Evolutionary conservation across 768 basidiomycete genomes (phyloP), one percentile per base, ranked within the genome.

Genomic region (Pluteus cervinus): DNA sequence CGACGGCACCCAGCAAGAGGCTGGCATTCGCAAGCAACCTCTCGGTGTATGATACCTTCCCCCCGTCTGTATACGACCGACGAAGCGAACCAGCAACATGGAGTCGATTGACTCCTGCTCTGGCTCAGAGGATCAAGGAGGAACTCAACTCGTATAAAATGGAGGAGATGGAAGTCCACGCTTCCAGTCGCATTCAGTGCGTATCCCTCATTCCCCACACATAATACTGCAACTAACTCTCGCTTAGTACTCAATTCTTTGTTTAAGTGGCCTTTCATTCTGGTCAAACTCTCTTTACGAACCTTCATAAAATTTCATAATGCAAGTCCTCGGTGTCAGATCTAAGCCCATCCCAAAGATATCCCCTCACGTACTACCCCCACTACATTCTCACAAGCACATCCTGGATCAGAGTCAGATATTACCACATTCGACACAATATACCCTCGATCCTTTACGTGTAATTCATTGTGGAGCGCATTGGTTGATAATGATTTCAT

Each of bases 91-190:
- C 90, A 15, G 93, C 92, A 32, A 98, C 94, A 18, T 97, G 92
- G 81, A 97, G 93, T 63, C 76, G 88, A 26, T 64, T 99, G 52
- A 99, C 96, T 36, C 96, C 94, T 29, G 81, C 85, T 41, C 68
- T 98, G 52, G 94, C 94, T 26, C 90, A 97, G 69, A 75, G 84
- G 51, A 98, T 99, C 61, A 99, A 99, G 73, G 91, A 94, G 65
- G 90, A 94, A 64, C 69, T 99, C 36, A 99, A 99, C 63, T 90
- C 89, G 39, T 98, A 88, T 65, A 98, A 98, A 73, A 89, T 97
- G 86, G 92, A 94, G 63, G 92, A 97, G 67, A 98, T 99, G 94
- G 90, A 93, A 58, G 92, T 99, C 44, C 94, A 98, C 62, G 86
- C 87, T 49, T 69, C 85, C 34, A 93, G 89, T 62, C 81, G 89